Evolutionary conservation across 371 early-diverging fungal genomes (phyloP), one percentile per base, ranked within the genome.

Genomic region (Mucor racemosus): DNA sequence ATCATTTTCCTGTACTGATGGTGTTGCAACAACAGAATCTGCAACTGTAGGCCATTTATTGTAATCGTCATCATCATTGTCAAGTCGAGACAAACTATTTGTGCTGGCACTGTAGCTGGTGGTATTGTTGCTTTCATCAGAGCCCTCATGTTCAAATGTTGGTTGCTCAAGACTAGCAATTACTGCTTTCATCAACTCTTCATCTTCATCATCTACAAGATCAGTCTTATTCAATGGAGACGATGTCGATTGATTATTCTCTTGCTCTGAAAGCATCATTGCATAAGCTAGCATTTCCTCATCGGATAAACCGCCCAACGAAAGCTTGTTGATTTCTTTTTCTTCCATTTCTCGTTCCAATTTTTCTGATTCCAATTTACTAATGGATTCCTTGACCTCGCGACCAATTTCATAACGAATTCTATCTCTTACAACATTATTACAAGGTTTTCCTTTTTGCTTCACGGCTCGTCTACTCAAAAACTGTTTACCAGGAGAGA

Each of bases 281-380:
- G 83, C 85, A 68, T 83, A 83, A 3, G 72, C 79, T 26, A 85
- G 39, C 73, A 79, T 74, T 60, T 85, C 85, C 50, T 78, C 74
- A 38, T 85, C 82, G 0, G 82, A 75, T 39, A 85, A 55, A 5
- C 80, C 82, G 11, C 76, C 77, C 65, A 81, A 38, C 10, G 81
- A 76, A 38, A 75, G 39, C 38, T 77, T 78, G 34, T 77, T 53
- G 9, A 78, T 34, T 11, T 68, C 42, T 31, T 67, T 74, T 13
- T 67, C 76, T 3, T 67, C 62, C 8, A 59, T 42, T 36, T 78
- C 76, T 19, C 68, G 67, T 19, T 79, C 79, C 14, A 64, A 58
- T 21, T 67, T 59, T 64, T 85, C 85, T 15, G 73, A 59, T 35
- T 67, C 62, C 11, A 82, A 36, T 31, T 73, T 66, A 35, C 69